Base-by-base conservation (phyloP, 2,329 filamentous ascomycete genomes). In the Pyrenochaeta sp. region DNA sequence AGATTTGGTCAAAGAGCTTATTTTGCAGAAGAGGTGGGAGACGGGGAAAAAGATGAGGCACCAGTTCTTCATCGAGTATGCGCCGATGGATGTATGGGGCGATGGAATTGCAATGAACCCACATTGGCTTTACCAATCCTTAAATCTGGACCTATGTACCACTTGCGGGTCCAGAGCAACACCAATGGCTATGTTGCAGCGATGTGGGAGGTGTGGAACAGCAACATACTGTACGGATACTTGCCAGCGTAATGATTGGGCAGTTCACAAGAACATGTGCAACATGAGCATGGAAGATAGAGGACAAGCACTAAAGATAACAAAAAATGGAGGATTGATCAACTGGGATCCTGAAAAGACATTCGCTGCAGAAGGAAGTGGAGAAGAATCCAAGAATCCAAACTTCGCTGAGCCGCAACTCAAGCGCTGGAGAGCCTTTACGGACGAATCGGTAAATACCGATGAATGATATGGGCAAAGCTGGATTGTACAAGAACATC, bases 81-180 rank as follows among this genome's bases (percentile, higher is more conserved):
- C 61, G 32, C 61, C 65, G 0, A 68, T 68, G 65, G 65, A 68
- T 23, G 49, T 66, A 31, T 68, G 64, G 48, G 60, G 62, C 11
- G 65, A 68, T 32, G 65, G 65, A 1, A 67, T 68, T 2, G 48
- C 60, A 2, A 68, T 64, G 62, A 58, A 45, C 11, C 63, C 63
- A 7, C 63, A 66, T n/a, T 61, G 63, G 61, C 35, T 68, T 7
- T 68, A 68, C 23, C 27, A 44, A 3, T 17, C 45, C 1, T 53
- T 64, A 2, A 43, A 61, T 31, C 42, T 68, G 1, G 17, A 11
- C 0, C 41, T 14, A 11, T 68, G 65, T 29, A 66, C 63, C 12
- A 45, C 53, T 2, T 67, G 64, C 18, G 20, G 31, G 7, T 4
- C 1, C 45, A 21, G 42, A 39, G 35, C 14, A 17, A 14, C 21